Evolutionary conservation across 768 basidiomycete species (phyloP), one percentile per base, ranked within the genome.

Genomic region (Hericium rajendrae): DNA sequence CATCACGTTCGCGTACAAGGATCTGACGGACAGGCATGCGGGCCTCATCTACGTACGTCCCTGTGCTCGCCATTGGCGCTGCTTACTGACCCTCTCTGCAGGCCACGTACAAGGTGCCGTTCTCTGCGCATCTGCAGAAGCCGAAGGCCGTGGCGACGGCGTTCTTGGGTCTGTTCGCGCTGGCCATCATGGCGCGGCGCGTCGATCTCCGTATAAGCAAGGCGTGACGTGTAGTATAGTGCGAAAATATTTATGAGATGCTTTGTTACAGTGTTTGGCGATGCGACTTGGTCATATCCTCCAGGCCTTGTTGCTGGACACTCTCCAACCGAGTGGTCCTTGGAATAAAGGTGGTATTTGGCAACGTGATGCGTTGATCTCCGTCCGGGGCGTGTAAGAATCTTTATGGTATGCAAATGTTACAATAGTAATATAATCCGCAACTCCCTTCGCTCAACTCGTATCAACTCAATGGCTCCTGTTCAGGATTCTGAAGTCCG

Each of bases 31-130:
- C 66, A 84, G 79, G 62, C 94, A 98, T 68, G 79, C 80, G 13
- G 84, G 84, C 57, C 75, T 78, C 60, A 86, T 99, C 65, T 89
- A 89, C 68, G 94, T 97, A 66, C 66, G 93, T 78, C 15, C 40
- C 55, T 39, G 53, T 55, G 55, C 40, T 28, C 6, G n/a, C 51
- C 38, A 24, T 48, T 38, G 51, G 41, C 54, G 38, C 52, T 51
- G 12, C 57, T 65, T 54, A 66, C 46, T 48, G 39, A 50, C 40
- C 0, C 26, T 26, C 54, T n/a, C 22, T 52, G 22, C 61, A 97
- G 94, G 86, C 97, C 58, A 84, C 87, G 39, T 98, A 98, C 77
- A 84, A 80, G 63, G 86, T 95, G 46, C 84, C 91, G 11, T 64
- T 84, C 56, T 74, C 78, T 43, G 86, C 91, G n/a, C 88, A 92